Percentiles rank a stretch among this genome's conserved stretches.
These are phyloP conservation scores for Debaryomyces udenii DNA, from an alignment of 1,139 yeast genomes.

Conservation along the genomic window DNA sequence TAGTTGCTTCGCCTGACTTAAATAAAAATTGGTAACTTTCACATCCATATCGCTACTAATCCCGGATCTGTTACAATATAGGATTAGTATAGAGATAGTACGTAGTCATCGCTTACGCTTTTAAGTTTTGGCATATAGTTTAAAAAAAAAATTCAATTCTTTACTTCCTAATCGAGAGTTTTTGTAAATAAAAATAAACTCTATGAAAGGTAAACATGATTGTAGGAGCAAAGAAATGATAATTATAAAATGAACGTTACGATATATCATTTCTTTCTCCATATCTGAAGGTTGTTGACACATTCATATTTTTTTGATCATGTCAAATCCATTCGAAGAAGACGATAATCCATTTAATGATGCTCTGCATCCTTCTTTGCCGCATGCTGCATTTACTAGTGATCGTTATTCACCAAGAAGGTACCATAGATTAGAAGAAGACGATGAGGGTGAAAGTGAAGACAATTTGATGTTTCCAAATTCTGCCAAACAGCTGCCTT, in stretches of 20 bases:
- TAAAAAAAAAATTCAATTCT: slow-evolving; percentile 8
- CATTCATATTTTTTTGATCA: slow-evolving; percentile 10
- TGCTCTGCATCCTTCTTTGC: slow-evolving; percentile 32
- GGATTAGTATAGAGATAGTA: too few species aligned
- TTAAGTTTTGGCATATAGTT: slow-evolving; percentile 12
- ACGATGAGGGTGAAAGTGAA: slow-evolving; percentile 23
- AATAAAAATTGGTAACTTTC: too few species aligned
- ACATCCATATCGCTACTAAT: too few species aligned
- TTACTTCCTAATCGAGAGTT: slow-evolving; percentile 19
- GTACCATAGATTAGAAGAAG: slow-evolving; percentile 30
- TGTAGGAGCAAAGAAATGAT: slow-evolving; percentile 1
- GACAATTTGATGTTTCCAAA: slow-evolving; percentile 34
- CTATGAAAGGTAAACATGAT: slow-evolving; percentile 1
- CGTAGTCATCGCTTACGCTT: too few species aligned
- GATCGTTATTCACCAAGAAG: slow-evolving; percentile 45
- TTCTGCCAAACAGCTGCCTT: slow-evolving; percentile 24
- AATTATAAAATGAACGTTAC: background rate
- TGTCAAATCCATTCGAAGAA: slow-evolving; percentile 41
- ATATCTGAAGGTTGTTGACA: background rate
- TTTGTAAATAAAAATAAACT: slow-evolving; percentile 17
- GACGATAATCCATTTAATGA: slow-evolving; percentile 39
- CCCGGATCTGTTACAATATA: too few species aligned
- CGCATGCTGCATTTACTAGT: slow-evolving; percentile 45
- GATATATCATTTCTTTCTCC: background rate
- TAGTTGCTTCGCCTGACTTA: too few species aligned